Evolutionary conservation across 2,329 filamentous ascomycete genomes (phyloP), one percentile per base, ranked within the genome.

Genomic region (Trichoderma koningii): DNA sequence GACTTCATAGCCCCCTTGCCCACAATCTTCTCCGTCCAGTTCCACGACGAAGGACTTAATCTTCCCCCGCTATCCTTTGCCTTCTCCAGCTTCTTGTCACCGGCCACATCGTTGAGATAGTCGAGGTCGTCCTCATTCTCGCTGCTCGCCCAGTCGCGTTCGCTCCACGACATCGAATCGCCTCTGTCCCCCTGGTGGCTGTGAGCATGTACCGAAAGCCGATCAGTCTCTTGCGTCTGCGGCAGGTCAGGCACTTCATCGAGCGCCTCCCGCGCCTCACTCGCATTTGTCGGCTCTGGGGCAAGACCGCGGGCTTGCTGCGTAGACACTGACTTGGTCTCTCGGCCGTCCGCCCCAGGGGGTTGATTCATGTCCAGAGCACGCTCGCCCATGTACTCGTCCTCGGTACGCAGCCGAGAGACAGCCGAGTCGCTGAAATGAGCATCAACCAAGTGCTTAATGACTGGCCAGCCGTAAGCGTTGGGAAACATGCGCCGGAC

Each of bases 401-500:
- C 77, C 55, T 90, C 86, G 71, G 93, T 90, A 1, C 86, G 82
- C 1, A 85, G 87, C 17, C 83, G 82, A 0, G 90, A 88, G 9
- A 73, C 70, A 9, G 74, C 76, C 0, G 87, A 88, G 73, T 96
- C 90, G 62, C 88, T 90, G 74, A 99, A 99, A 78, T 99, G 95
- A 0, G 92, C 93, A 72, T 98, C 93, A 60, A 95, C 94, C 21
- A 98, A 80, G 77, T 99, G 95, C 77, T 97, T 93, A 56, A 98
- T 82, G 0, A 99, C 95, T 0, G 95, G 95, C 95, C 95, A 99
- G 2, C 95, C 95, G 71, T 96, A 96, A 0, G 95, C 95, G 73
- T 99, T 99, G 64, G 93, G 89, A 75, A 99, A 99, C 89, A 93
- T 96, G 64, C 95, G 89, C 17, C 95, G 89, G 26, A 99, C 95